Evolutionary conservation across 164 flowering plant species (phyloP), one percentile per base, ranked within the genome.

Genomic region (Stephania cephalantha): DNA sequence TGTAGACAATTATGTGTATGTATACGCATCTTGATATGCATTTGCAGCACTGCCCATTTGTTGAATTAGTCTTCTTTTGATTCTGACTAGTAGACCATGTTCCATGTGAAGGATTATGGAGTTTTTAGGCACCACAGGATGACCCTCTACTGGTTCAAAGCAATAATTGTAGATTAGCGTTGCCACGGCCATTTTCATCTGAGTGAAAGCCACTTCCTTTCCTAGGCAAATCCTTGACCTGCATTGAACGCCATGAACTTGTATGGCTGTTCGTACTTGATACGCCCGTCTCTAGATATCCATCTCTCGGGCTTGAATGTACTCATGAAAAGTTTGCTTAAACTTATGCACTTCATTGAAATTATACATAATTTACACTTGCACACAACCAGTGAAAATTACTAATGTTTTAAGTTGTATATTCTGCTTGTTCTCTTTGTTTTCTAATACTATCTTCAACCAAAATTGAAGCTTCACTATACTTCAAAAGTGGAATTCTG

Each of bases 241-340:
- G 85, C 85, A 69, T 87, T 85, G 79, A 89, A 84, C 5, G 80
- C 81, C 50, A 81, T 71, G 77, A 82, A 89, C 68, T 85, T 89
- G 73, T 80, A 76, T 0, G 84, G 75, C 15, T 82, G 84, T 42
- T 78, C 84, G n/a, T 79, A 75, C 22, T 64, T 77, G 5, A 87
- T 78, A 22, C 77, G 52, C n/a, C 86, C 87, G 20, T 31, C 5
- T 20, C 80, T 83, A 0, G 78, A 46, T 25, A 87, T 80, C 92
- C 92, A 87, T 68, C 89, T 81, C 80, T 87, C 88, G 0, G 92
- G 89, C 78, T 79, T 85, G 82, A 86, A 76, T 45, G 75, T 86
- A 83, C 68, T 86, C 90, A 31, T 31, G 35, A 31, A 31, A 31
- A 31, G 1, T 31, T 31, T 1, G 1, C 35, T 3, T 1, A 3